phyloP scores from a whole-genome alignment of 345 rosid genomes.

The Dipteronia dyeriana region DNA sequence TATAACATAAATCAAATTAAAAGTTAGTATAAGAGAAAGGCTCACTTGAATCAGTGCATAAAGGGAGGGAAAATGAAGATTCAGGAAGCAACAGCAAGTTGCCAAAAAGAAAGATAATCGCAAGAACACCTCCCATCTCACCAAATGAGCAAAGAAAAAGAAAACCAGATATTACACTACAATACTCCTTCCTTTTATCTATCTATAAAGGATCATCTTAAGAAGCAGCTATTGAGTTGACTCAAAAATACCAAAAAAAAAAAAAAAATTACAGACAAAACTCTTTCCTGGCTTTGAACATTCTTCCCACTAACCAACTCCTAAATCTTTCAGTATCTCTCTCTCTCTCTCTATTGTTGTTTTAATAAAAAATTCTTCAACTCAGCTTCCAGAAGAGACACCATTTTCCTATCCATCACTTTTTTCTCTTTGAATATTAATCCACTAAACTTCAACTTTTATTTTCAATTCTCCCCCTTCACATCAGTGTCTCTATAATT shows the following conservation, averaged over 20 bases:
- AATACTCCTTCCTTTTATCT: constrained; percentile 20
- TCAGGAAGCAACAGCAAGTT: constrained; percentile 43
- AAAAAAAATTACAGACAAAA: neutral
- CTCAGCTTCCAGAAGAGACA: too few species aligned
- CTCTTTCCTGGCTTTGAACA: constrained; percentile 21
- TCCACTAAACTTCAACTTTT: too few species aligned
- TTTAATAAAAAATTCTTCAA: too few species aligned
- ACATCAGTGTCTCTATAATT: too few species aligned
- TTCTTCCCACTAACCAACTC: constrained; percentile 29
- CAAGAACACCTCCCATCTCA: constrained; percentile 42
- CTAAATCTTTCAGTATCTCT: constrained; percentile 15
- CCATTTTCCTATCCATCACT: too few species aligned
- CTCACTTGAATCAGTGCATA: constrained; percentile 70
- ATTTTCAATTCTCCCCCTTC: too few species aligned
- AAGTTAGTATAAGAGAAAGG: neutral
- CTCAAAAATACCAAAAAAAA: constrained; percentile 5
- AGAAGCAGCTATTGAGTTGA: constrained; percentile 22
- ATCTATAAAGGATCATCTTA: constrained; percentile 25
- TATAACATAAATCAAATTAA: neutral
- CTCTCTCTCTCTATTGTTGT: neutral
- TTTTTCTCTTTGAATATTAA: too few species aligned
- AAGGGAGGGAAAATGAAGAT: constrained; percentile 50
- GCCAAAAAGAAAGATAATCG: constrained; percentile 35
- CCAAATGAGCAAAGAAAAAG: constrained; percentile 18
- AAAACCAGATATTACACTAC: constrained; percentile 6